A percentile compares a stretch with the other conserved stretches of the same genome.
These are phyloP conservation scores for Scheffersomyces titani DNA, from an alignment of 1,139 yeast genomes.

Conservation along the genomic window DNA sequence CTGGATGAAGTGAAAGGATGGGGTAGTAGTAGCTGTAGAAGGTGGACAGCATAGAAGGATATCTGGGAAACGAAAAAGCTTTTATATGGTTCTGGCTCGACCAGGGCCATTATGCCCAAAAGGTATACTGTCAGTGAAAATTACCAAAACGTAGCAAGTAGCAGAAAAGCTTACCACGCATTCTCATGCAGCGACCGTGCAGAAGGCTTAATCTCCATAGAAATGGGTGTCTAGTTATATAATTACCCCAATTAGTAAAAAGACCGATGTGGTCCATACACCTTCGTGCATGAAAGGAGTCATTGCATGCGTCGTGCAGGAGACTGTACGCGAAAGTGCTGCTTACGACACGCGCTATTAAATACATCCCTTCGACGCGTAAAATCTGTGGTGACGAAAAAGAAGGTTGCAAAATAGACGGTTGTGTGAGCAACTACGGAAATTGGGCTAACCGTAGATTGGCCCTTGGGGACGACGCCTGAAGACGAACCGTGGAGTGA, in stretches of 20 bases:
- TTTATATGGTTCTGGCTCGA: not conserved
- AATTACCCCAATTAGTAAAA: not conserved
- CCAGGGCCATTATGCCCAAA: not conserved
- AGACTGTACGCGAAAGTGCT: not conserved
- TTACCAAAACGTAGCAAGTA: not conserved
- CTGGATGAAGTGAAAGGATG: not conserved
- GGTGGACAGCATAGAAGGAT: not conserved
- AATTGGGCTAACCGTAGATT: not conserved
- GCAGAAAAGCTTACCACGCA: not conserved
- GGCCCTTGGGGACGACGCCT: not conserved
- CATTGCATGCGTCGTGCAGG: not conserved
- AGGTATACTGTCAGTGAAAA: not conserved
- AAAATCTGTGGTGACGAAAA: not conserved
- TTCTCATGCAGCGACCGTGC: not conserved
- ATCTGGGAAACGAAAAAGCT: not conserved
- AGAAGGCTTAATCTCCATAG: not conserved
- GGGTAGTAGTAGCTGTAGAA: not conserved
- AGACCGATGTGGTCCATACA: not conserved
- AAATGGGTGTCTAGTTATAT: not conserved
- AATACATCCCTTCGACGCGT: not conserved
- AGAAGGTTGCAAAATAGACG: not conserved
- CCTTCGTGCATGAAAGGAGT: not conserved
- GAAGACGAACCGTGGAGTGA: not conserved
- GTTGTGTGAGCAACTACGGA: not conserved
- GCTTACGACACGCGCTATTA: not conserved